Conservation (phyloP, 1,284 basidiomycete genomes). For the Ganoderma resinaceum region DNA sequence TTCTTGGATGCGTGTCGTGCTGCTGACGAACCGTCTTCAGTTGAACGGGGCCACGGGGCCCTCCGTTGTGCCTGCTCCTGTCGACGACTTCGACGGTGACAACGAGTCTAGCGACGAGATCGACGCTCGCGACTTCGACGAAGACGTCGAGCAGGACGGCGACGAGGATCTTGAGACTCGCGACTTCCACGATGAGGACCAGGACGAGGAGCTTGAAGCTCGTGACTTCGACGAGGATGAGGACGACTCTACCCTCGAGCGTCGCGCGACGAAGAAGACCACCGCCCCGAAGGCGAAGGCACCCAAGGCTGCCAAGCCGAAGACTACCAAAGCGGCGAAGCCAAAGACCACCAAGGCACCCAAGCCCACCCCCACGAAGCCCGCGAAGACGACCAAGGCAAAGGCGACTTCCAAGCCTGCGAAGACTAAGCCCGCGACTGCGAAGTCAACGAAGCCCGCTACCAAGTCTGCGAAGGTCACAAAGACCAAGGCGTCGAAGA, state of each 20-base stretch:
- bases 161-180: neutral
- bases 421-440: neutral
- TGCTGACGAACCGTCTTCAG: neutral
- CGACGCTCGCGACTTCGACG: neutral
- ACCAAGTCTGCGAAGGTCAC: neutral
- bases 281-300: neutral
- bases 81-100: conserved; percentile 1
- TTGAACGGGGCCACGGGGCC: neutral
- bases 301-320: neutral
- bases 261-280: neutral
- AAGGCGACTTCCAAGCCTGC: neutral
- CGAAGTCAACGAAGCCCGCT: neutral
- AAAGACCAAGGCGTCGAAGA: neutral
- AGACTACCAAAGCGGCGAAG: neutral
- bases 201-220: neutral
- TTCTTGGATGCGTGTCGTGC: neutral
- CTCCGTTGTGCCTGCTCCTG: neutral
- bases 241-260: neutral
- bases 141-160: neutral
- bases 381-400: neutral
- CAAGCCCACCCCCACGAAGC: neutral
- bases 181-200: neutral
- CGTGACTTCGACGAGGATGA: neutral
- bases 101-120: neutral
- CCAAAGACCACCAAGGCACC: neutral